These are phyloP conservation scores for Peniophora sp. DNA, from an alignment of 1,284 basidiomycete species.

Conservation along the genomic window DNA sequence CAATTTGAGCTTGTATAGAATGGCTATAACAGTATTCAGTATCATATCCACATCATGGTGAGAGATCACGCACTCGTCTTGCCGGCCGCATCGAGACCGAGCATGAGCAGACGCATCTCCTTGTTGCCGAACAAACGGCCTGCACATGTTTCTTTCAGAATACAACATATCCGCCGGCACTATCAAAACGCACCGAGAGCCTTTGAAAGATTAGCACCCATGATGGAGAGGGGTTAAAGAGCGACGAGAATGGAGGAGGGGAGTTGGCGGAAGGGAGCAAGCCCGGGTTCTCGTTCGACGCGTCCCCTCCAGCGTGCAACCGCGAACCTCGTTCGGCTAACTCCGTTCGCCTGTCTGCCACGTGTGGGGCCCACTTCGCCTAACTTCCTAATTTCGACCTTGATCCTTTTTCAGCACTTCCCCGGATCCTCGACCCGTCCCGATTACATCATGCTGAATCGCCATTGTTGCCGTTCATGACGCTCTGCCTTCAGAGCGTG, in stretches of 20 bases:
- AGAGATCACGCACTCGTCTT: constrained; percentile 74
- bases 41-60: neutral
- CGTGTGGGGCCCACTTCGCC: no score
- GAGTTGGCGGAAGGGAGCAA: constrained; percentile 7
- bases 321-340: no score
- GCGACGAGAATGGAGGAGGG: constrained; percentile 30
- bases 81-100: constrained; percentile 92
- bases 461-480: no score
- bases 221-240: constrained; percentile 39
- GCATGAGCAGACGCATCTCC: constrained; percentile 93
- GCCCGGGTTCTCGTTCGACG: no score
- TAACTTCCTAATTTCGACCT: no score
- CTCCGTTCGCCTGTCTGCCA: no score
- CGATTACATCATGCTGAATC: no score
- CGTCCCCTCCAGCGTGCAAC: no score
- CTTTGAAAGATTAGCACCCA: constrained; percentile 77
- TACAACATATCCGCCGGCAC: constrained; percentile 3
- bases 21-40: constrained; percentile 49
- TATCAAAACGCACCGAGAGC: constrained; percentile 44
- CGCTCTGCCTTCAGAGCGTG: no score
- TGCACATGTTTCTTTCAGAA: constrained; percentile 22
- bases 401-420: no score
- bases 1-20: constrained; percentile 98
- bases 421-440: no score
- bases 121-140: constrained; percentile 97